Evolutionary conservation across 139 green algal genomes (phyloP).

Genomic region (Microglena sp.): DNA sequence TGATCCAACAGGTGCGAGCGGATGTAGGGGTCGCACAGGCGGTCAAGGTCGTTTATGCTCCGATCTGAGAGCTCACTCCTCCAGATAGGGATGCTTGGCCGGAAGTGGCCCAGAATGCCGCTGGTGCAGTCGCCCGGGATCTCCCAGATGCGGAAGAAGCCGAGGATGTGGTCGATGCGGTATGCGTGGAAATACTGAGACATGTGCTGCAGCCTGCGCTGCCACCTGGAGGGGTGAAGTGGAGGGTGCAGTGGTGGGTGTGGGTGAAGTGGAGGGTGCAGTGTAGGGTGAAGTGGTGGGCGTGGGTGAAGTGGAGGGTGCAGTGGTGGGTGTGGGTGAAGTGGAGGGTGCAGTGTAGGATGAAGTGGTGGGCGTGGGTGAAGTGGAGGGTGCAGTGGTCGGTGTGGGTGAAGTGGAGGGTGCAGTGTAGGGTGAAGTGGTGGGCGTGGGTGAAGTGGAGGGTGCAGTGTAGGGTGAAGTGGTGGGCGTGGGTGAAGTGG

Average conservation of each 20-base stretch:
- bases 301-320: too few species aligned
- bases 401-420: too few species aligned
- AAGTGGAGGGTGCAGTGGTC: too few species aligned
- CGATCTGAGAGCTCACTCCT: constrained; percentile 67
- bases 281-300: too few species aligned
- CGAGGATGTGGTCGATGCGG: constrained; percentile 95
- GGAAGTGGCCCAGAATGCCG: constrained; percentile 78
- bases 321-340: too few species aligned
- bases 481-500: too few species aligned
- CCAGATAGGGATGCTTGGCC: constrained; percentile 62
- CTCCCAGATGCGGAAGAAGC: constrained; percentile 99
- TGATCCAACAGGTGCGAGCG: constrained; percentile 31
- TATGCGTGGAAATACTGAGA: constrained; percentile 89
- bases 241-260: neutral
- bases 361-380: too few species aligned
- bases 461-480: too few species aligned
- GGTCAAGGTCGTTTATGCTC: constrained; percentile 81
- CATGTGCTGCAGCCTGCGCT: constrained; percentile 62
- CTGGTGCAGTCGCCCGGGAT: constrained; percentile 59
- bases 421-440: too few species aligned
- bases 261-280: too few species aligned
- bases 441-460: too few species aligned
- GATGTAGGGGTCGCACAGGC: constrained; percentile 40
- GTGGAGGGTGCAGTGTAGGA: neutral
- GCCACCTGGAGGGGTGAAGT: constrained; percentile 39